Conservation (phyloP, 192 early-diverging fungal species). For the Funneliformis geosporum region DNA sequence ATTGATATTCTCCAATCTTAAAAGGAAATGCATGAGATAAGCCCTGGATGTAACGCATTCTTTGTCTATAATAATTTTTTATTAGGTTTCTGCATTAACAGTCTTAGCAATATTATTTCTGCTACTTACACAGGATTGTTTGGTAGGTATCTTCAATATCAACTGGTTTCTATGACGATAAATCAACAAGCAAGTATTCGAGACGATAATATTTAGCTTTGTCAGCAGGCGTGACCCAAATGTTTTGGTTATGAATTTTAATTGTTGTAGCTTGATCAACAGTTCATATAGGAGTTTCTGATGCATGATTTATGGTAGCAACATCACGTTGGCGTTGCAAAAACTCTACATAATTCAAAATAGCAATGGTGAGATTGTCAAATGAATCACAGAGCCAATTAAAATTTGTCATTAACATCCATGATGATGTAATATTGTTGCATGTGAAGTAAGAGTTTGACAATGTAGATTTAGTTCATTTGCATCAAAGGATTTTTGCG, state of each 20-base stretch:
- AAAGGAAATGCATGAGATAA: conserved; percentile 15
- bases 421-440: too few relatives aligned
- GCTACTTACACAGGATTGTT: background rate
- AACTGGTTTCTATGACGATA: background rate
- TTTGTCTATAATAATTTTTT: background rate
- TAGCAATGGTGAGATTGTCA: too few relatives aligned
- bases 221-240: background rate
- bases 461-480: too few relatives aligned
- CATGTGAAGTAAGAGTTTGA: too few relatives aligned
- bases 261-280: background rate
- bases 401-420: too few relatives aligned
- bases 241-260: background rate
- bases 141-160: conserved; percentile 5
- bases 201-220: conserved; percentile 2
- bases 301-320: too few relatives aligned
- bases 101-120: background rate
- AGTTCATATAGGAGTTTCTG: too few relatives aligned
- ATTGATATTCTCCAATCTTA: conserved; percentile 1
- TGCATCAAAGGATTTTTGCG: too few relatives aligned
- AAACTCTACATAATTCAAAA: too few relatives aligned
- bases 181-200: background rate
- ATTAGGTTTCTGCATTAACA: background rate
- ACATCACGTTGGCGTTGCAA: too few relatives aligned
- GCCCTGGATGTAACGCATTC: background rate
- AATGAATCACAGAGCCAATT: too few relatives aligned